Evolutionary conservation across 2,329 filamentous ascomycete genomes (phyloP).

Genomic region (Penicillium sp.): DNA sequence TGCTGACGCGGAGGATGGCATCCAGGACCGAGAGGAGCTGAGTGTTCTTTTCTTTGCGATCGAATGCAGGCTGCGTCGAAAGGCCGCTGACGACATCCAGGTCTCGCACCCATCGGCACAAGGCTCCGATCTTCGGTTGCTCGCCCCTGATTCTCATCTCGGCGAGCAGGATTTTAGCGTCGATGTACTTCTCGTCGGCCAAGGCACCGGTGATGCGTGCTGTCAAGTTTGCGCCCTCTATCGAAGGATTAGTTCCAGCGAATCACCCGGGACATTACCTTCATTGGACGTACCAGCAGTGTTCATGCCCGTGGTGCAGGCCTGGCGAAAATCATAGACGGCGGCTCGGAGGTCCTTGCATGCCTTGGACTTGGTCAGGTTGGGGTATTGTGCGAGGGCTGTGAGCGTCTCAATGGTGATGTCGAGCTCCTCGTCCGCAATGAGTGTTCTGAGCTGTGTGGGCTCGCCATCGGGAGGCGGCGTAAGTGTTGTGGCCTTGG

Average conservation of each 20-base stretch:
- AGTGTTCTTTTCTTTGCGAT: constrained; percentile 42
- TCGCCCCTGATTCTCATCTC: constrained; percentile 66
- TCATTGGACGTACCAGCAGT: constrained; percentile 42
- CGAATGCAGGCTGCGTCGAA: constrained; percentile 47
- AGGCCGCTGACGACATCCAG: constrained; percentile 64
- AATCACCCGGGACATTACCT: neutral
- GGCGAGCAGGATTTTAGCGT: constrained; percentile 61
- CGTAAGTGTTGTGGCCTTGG: constrained; percentile 20
- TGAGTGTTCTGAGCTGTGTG: constrained; percentile 24
- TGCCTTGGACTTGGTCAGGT: constrained; percentile 61
- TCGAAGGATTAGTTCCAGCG: constrained; percentile 5
- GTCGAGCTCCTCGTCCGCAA: constrained; percentile 57
- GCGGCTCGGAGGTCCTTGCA: constrained; percentile 63
- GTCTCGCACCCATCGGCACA: constrained; percentile 68
- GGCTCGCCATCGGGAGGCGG: constrained; percentile 29
- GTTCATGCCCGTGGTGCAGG: constrained; percentile 62
- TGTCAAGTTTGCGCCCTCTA: constrained; percentile 58
- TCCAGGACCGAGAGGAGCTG: constrained; percentile 60
- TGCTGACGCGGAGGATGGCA: constrained; percentile 58
- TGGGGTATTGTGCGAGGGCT: constrained; percentile 55
- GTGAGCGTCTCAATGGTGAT: constrained; percentile 61
- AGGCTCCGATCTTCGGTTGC: constrained; percentile 61
- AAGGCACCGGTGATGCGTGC: constrained; percentile 62
- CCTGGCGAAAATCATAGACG: constrained; percentile 64
- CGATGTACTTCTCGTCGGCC: constrained; percentile 59